Evolutionary conservation across 169 alveolate genomes (phyloP).

Genomic region (Plasmodium yoelii): DNA sequence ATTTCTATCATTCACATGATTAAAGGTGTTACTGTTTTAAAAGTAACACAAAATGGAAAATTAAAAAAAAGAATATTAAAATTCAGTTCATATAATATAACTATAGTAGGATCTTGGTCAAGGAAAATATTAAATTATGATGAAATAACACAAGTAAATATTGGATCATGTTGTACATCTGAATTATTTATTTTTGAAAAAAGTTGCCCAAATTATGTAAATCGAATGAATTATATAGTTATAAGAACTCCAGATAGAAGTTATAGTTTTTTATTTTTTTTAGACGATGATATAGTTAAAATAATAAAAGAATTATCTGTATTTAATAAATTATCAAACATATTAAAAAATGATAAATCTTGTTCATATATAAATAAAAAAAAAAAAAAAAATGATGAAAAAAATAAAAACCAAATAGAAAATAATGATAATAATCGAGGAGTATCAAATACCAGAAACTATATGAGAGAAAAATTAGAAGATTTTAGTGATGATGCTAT

Average conservation of each 20-base stretch:
- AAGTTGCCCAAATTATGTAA: conserved; percentile 11
- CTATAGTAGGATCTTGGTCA: conserved; percentile 42
- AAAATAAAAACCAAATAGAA: not conserved
- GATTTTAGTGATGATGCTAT: not conserved
- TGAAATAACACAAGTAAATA: conserved; percentile 49
- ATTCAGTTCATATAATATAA: conserved; percentile 20
- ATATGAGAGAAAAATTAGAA: not conserved
- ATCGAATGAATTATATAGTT: conserved; percentile 46
- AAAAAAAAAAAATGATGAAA: not conserved
- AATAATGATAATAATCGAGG: not conserved
- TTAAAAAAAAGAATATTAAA: conserved; percentile 16
- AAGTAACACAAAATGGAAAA: conserved; percentile 39
- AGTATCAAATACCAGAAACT: not conserved
- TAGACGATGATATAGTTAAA: conserved; percentile 35
- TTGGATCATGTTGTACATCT: conserved; percentile 42
- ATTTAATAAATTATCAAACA: conserved; percentile 9
- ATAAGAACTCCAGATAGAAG: conserved; percentile 27
- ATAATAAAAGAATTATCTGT: conserved; percentile 7
- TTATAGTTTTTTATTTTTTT: conserved; percentile 48
- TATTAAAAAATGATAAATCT: conserved; percentile 5
- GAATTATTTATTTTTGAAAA: conserved; percentile 46
- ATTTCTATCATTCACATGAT: conserved; percentile 17
- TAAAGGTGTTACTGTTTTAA: conserved; percentile 28
- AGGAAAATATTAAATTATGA: conserved; percentile 50
- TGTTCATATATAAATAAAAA: not conserved